Evolutionary conservation across 345 rosid genomes (phyloP), one percentile per base, ranked within the genome.

Genomic region (Nephelium lappaceum): DNA sequence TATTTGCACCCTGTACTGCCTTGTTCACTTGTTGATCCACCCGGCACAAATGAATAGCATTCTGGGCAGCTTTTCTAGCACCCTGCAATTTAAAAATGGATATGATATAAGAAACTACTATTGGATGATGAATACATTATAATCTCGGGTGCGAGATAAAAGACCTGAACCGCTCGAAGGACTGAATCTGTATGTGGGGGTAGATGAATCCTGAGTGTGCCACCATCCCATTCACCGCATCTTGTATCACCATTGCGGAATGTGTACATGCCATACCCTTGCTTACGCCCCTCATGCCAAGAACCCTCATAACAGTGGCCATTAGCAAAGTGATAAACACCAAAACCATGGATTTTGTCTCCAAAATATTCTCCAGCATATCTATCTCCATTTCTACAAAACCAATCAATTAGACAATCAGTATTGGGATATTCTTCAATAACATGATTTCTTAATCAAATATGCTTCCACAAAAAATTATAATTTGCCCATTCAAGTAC

Each of bases 241-340:
- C 83, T 91, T 0, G 79, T 66, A 23, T 90, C 97, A n/a, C 97
- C 88, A 7, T 72, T 92, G 11, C 97, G 88, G 78, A 96, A 91
- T 2, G 87, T 89, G 77, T 94, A 96, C 90, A 86, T 79, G 71
- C 98, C 99, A 78, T 84, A 89, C 0, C 99, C 99, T 85, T 96
- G 99, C 72, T 89, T 94, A 77, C 88, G 88, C 55, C 97, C 97
- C 85, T 96, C 99, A 25, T 96, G 98, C 99, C 99, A 96, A 12
- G 97, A 93, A 4, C 99, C 99, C 83, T 96, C 97, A 0, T 96
- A 94, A 79, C 91, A 89, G 53, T 96, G 99, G 76, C 97, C 97
- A 76, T 93, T 93, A 24, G 93, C 93, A 21, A 96, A 96, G 80
- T 86, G 94, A 75, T 96, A 96, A 25, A 91, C 91, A 47, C 98